These are phyloP conservation scores for Juglanconis oblonga DNA, from an alignment of 2,329 filamentous ascomycete genomes.

Conservation along the genomic window DNA sequence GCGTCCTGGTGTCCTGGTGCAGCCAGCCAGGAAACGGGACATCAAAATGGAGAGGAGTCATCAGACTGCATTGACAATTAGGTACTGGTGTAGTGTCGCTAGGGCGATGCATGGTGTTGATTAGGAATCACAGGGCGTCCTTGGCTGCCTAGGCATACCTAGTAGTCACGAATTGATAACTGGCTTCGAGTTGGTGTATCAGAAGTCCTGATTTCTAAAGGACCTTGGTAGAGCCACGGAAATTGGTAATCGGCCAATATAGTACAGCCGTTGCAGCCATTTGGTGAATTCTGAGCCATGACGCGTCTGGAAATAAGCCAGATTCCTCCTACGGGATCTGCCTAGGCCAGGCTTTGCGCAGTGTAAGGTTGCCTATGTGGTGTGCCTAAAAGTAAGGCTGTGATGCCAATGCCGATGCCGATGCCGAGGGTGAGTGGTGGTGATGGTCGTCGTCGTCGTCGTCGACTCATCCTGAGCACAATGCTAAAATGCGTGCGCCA, in stretches of 20 bases:
- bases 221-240: background rate
- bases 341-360: background rate
- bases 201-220: background rate
- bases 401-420: background rate
- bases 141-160: no score
- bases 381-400: background rate
- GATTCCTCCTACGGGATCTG: background rate
- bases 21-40: background rate
- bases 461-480: conserved; percentile 8
- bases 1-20: background rate
- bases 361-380: background rate
- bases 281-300: no score
- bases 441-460: background rate
- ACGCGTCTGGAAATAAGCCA: background rate
- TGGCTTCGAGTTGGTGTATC: background rate
- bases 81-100: no score
- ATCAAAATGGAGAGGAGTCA: no score
- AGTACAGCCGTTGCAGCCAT: no score
- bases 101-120: background rate
- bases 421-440: background rate
- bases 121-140: conserved; percentile 6
- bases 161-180: background rate
- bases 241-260: conserved; percentile 10
- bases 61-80: background rate
- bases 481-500: background rate